phyloP scores from a whole-genome alignment of 805 yeast species.

The Barnettozyma siamensis region DNA sequence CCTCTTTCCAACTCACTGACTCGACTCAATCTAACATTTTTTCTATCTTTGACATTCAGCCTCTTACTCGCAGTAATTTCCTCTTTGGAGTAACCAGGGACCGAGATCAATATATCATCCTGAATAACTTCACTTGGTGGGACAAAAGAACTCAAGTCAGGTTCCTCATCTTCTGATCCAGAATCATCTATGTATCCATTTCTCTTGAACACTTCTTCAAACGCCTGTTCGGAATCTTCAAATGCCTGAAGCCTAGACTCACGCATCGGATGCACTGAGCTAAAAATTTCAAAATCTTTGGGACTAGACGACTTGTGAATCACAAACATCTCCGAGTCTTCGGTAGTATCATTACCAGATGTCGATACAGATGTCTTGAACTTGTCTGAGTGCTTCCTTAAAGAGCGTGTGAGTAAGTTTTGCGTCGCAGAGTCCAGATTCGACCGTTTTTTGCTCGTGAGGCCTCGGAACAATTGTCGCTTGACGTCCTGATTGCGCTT shows the following conservation, averaged over 20 bases:
- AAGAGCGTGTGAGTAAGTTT: slow-evolving; percentile 22
- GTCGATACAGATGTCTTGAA: slow-evolving; percentile 8
- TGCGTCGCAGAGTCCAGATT: slow-evolving; percentile 16
- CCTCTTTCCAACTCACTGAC: slow-evolving; percentile 21
- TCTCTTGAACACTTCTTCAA: slow-evolving; percentile 21
- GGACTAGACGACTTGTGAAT: slow-evolving; percentile 25
- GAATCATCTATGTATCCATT: slow-evolving; percentile 19
- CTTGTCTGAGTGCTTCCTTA: slow-evolving; percentile 24
- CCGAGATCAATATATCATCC: slow-evolving; percentile 23
- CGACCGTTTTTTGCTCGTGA: slow-evolving; percentile 8
- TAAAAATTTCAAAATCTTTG: slow-evolving; percentile 21
- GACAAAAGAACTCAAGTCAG: slow-evolving; percentile 20
- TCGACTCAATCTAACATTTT: slow-evolving; percentile 20
- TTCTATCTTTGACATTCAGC: slow-evolving; percentile 18
- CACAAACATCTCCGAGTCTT: slow-evolving; percentile 14
- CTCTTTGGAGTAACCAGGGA: slow-evolving; percentile 24
- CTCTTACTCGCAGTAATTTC: slow-evolving; percentile 23
- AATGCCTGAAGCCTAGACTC: slow-evolving; percentile 23
- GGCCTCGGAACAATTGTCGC: slow-evolving; percentile 22
- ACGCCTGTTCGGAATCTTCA: slow-evolving; percentile 21
- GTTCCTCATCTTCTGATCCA: slow-evolving; percentile 24
- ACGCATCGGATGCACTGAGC: slow-evolving; percentile 18
- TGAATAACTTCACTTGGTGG: slow-evolving; percentile 11
- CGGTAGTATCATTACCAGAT: slow-evolving; percentile 1
- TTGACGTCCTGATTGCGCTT: slow-evolving; percentile 17